Percentiles rank a stretch among this genome's conserved stretches.
phyloP scores from a whole-genome alignment of 495 filamentous ascomycete genomes.

The Schizothecium vesticola region DNA sequence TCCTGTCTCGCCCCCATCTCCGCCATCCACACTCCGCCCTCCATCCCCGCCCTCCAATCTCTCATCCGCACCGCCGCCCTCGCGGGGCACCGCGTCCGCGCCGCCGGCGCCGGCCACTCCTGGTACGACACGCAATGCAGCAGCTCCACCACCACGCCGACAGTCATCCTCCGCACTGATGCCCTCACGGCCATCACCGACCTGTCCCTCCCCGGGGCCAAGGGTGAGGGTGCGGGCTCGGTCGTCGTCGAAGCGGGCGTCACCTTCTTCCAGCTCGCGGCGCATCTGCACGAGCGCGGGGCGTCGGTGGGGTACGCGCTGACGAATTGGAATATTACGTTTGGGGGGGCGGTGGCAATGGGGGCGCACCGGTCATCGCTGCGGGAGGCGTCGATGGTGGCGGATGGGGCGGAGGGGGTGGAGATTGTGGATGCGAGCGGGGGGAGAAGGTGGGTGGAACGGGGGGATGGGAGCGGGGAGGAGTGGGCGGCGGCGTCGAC shows the following conservation, averaged over 20 bases:
- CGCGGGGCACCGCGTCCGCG: constrained; percentile 34
- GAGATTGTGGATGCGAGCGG: constrained; percentile 45
- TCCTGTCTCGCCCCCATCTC: constrained; percentile 39
- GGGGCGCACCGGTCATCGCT: constrained; percentile 44
- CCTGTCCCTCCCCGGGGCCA: neutral
- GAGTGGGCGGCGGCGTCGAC: constrained; percentile 48
- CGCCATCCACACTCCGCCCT: constrained; percentile 36
- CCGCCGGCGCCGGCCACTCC: constrained; percentile 45
- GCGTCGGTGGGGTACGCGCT: constrained; percentile 45
- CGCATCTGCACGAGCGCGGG: constrained; percentile 38
- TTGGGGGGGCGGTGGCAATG: constrained; percentile 47
- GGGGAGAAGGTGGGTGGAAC: constrained; percentile 34
- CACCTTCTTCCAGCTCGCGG: constrained; percentile 47
- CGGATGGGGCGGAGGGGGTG: constrained; percentile 41
- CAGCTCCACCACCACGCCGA: constrained; percentile 25
- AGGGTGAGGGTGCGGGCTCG: neutral
- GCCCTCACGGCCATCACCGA: constrained; percentile 34
- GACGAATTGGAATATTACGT: constrained; percentile 50
- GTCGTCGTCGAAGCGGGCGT: constrained; percentile 31
- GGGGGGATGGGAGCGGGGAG: constrained; percentile 33
- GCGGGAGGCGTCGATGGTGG: constrained; percentile 47
- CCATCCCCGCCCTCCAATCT: constrained; percentile 37
- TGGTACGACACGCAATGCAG: constrained; percentile 51
- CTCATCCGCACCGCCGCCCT: constrained; percentile 35
- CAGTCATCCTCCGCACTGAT: constrained; percentile 44